A percentile compares a stretch with the other conserved stretches of the same genome.
These are phyloP conservation scores for Candida sanyaensis DNA, from an alignment of 1,139 yeast genomes.

Conservation along the genomic window DNA sequence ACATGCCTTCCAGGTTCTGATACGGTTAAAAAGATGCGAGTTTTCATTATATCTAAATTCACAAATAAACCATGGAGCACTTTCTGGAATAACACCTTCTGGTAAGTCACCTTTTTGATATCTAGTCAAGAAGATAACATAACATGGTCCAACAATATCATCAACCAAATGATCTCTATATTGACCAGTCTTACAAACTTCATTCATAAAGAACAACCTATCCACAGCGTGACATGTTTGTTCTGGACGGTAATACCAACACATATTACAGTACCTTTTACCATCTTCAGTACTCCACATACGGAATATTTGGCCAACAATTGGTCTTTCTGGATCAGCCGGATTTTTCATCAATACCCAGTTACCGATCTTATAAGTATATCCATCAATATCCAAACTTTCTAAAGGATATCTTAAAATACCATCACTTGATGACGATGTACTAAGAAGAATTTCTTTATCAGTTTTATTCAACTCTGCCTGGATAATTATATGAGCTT, in stretches of 20 bases:
- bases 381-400: constrained; percentile 69
- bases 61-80: constrained; percentile 89
- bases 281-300: constrained; percentile 89
- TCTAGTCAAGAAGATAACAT: constrained; percentile 90
- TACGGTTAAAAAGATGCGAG: constrained; percentile 87
- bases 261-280: constrained; percentile 84
- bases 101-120: constrained; percentile 95
- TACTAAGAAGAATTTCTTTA: constrained; percentile 70
- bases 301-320: constrained; percentile 90
- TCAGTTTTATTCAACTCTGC: constrained; percentile 82
- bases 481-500: constrained; percentile 60
- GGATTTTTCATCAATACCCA: constrained; percentile 90
- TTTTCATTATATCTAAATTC: constrained; percentile 92
- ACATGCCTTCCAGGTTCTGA: constrained; percentile 98
- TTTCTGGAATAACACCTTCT: constrained; percentile 57
- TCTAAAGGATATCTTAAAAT: constrained; percentile 76
- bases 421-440: constrained; percentile 56
- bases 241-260: constrained; percentile 98
- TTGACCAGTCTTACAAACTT: constrained; percentile 95
- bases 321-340: constrained; percentile 86
- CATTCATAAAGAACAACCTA: constrained; percentile 85
- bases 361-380: constrained; percentile 82
- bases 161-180: constrained; percentile 90
- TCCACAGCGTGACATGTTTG: constrained; percentile 95
- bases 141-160: constrained; percentile 91